Percentiles rank a stretch among this genome's conserved stretches.
Conservation (phyloP, 2,329 filamentous ascomycete genomes). For the Curvularia spicifera region DNA sequence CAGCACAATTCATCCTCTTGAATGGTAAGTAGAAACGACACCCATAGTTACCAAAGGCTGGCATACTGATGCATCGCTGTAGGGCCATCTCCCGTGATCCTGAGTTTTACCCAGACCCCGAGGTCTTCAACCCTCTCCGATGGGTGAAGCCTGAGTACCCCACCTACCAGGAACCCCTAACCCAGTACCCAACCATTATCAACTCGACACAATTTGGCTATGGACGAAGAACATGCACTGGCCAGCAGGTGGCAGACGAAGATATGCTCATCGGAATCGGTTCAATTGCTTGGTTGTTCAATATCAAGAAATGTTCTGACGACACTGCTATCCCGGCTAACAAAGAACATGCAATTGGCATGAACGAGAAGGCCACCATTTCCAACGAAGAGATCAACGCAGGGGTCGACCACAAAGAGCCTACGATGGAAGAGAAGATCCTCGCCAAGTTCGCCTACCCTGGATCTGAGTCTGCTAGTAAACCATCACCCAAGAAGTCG, state of each 20-base stretch:
- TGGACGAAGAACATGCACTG: conserved; percentile 58
- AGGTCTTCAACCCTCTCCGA: conserved; percentile 64
- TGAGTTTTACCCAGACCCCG: conserved; percentile 68
- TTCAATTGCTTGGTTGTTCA: conserved; percentile 55
- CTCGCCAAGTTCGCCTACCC: conserved; percentile 39
- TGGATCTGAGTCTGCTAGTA: conserved; percentile 22
- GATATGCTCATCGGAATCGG: conserved; percentile 53
- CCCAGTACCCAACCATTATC: conserved; percentile 59
- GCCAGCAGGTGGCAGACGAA: conserved; percentile 52
- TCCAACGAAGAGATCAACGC: conserved; percentile 48
- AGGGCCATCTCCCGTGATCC: conserved; percentile 62
- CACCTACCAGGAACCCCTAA: conserved; percentile 61
- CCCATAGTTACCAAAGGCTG: neutral
- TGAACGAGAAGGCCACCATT: conserved; percentile 46
- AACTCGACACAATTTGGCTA: conserved; percentile 63
- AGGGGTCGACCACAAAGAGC: conserved; percentile 27
- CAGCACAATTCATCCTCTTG: conserved; percentile 53
- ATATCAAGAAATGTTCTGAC: conserved; percentile 40
- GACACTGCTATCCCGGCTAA: conserved; percentile 24
- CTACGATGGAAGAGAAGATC: conserved; percentile 34
- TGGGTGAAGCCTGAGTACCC: conserved; percentile 66
- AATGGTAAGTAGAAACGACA: conserved; percentile 45
- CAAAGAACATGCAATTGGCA: conserved; percentile 23
- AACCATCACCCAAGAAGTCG: conserved; percentile 10
- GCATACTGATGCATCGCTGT: conserved; percentile 17